phyloP scores from a whole-genome alignment of 345 rosid species.

The Citrus medica region DNA sequence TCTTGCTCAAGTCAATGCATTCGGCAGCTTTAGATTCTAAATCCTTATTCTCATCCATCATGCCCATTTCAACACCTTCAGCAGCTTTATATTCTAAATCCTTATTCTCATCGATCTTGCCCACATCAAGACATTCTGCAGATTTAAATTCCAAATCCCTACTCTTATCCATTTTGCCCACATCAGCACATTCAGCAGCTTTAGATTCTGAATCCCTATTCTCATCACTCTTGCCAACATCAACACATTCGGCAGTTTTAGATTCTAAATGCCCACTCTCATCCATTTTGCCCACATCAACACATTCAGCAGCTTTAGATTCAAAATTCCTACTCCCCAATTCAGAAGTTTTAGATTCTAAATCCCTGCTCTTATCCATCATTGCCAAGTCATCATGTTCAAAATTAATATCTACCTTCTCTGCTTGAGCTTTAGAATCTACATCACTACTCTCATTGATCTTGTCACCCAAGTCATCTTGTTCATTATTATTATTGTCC shows the following conservation, averaged over 20 bases:
- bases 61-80: background rate
- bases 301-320: background rate
- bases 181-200: slow-evolving; percentile 4
- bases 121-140: background rate
- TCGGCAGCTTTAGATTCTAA: slow-evolving; percentile 3
- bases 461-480: background rate
- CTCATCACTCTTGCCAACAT: background rate
- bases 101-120: slow-evolving; percentile 9
- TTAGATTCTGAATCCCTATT: slow-evolving; percentile 11
- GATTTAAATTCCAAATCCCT: slow-evolving; percentile 11
- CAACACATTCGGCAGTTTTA: slow-evolving; percentile 6
- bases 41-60: slow-evolving; percentile 2
- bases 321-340: background rate
- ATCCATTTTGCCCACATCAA: slow-evolving; percentile 10
- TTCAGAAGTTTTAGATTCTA: slow-evolving; percentile 12
- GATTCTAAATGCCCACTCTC: slow-evolving; percentile 6
- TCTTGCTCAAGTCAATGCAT: slow-evolving; percentile 6
- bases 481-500: slow-evolving; percentile 16
- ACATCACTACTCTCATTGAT: slow-evolving; percentile 2
- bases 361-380: slow-evolving; percentile 3
- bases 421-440: slow-evolving; percentile 18
- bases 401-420: slow-evolving; percentile 5
- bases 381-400: slow-evolving; percentile 11
- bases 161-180: background rate
- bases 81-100: slow-evolving; percentile 11